These are phyloP conservation scores for Plantago elongata DNA, from an alignment of 257 asterid genomes.

Conservation along the genomic window DNA sequence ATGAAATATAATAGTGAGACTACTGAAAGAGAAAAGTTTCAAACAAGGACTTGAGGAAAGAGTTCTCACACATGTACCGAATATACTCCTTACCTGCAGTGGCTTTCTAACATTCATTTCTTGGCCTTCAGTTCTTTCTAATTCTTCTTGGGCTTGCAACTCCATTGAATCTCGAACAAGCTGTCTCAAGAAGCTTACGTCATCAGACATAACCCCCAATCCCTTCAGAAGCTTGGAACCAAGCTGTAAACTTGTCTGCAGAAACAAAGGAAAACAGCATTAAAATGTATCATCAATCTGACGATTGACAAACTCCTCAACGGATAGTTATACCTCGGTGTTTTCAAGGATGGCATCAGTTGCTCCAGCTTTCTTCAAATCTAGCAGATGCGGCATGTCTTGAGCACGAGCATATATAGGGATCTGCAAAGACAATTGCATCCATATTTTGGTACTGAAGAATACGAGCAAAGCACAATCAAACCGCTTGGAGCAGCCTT, in stretches of 20 bases:
- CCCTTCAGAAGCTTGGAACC: conserved; percentile 92
- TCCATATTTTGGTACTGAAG: conserved; percentile 12
- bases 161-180: conserved; percentile 88
- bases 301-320: conserved; percentile 8
- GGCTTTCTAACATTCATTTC: conserved; percentile 61
- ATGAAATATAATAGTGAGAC: neutral
- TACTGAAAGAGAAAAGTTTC: neutral
- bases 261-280: conserved; percentile 12
- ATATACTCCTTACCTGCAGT: conserved; percentile 51
- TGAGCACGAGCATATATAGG: conserved; percentile 94
- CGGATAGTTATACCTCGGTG: conserved; percentile 59
- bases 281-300: conserved; percentile 19
- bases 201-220: conserved; percentile 92
- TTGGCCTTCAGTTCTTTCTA: conserved; percentile 42
- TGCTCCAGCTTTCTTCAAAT: conserved; percentile 90
- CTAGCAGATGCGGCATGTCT: conserved; percentile 79
- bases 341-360: conserved; percentile 93
- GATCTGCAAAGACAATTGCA: conserved; percentile 35
- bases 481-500: neutral
- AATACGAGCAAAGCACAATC: neutral
- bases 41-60: neutral
- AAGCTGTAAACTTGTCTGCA: conserved; percentile 94
- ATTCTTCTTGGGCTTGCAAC: conserved; percentile 78
- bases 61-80: neutral
- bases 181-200: conserved; percentile 69